A percentile compares a stretch with the other conserved stretches of the same genome.
Conservation (phyloP, 495 filamentous ascomycete species). For the Oidiodendron maius region DNA sequence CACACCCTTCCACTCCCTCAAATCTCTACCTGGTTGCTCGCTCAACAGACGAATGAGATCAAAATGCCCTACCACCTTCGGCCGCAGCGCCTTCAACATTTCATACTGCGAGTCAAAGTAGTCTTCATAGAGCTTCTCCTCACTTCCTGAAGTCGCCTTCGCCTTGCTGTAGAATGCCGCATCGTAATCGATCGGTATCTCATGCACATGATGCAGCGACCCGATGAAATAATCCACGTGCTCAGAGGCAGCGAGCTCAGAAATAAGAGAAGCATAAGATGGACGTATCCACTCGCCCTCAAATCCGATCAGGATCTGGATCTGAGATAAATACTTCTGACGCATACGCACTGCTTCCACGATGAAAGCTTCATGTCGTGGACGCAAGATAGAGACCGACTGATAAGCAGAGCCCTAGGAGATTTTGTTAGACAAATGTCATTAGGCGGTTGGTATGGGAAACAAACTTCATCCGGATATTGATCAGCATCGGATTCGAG, state of each 20-base stretch:
- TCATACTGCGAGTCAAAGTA: constrained; percentile 85
- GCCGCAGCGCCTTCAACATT: constrained; percentile 69
- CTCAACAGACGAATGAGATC: constrained; percentile 83
- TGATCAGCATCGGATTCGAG: constrained; percentile 65
- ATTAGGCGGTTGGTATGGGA: constrained; percentile 16
- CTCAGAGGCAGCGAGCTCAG: constrained; percentile 49
- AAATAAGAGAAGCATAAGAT: constrained; percentile 52
- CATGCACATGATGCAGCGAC: constrained; percentile 80
- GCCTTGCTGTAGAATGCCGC: constrained; percentile 57
- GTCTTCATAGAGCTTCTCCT: constrained; percentile 65
- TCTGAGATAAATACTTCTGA: constrained; percentile 58
- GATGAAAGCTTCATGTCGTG: constrained; percentile 67
- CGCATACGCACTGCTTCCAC: constrained; percentile 67
- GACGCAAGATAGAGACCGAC: constrained; percentile 31
- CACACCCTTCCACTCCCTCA: constrained; percentile 47
- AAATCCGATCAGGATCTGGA: constrained; percentile 82
- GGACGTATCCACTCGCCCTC: constrained; percentile 88
- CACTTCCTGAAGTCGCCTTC: constrained; percentile 45
- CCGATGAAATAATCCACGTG: constrained; percentile 84
- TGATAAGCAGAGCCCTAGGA: constrained; percentile 27
- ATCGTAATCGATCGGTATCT: constrained; percentile 87
- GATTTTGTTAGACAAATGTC: constrained; percentile 8
- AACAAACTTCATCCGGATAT: constrained; percentile 84
- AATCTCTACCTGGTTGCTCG: constrained; percentile 53
- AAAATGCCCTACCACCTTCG: constrained; percentile 86